Evolutionary conservation across 495 filamentous ascomycete genomes (phyloP), one percentile per base, ranked within the genome.

Genomic region (Barbatosphaeria neglecta): DNA sequence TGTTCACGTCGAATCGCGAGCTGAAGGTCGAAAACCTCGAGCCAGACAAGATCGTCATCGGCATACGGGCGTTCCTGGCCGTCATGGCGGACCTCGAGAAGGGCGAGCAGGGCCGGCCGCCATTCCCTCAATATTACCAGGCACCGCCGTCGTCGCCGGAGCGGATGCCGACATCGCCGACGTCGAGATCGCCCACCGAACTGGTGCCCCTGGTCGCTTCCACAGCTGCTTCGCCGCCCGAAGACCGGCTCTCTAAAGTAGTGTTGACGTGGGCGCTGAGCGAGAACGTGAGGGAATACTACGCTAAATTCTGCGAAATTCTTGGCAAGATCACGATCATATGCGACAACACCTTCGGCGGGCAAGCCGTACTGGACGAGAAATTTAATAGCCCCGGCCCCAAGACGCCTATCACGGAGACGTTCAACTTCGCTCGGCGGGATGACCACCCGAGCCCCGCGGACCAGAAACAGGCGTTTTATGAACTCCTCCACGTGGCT

Each of bases 1-100:
- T 86, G 24, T 89, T 98, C 57, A 77, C 77, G 2, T 74, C 78
- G 24, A 82, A 84, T 24, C 82, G 77, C 58, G 89, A 95, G 23
- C 67, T 92, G 47, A 87, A 80, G 57, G 84, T 94, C 41, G 90
- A 96, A 57, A 86, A 92, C 55, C 80, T 99, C 54, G 92, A 96
- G 43, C 92, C 92, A 0, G 92, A 99, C 58, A 84, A 84, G 57
- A 95, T 96, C 71, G 87, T 96, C 9, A 84, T 99, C 56, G 92
- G 90, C 10, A 99, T 99, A 47, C 77, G 86, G 43, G 82, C 92
- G 8, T 99, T 96, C 56, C 71, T 99, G 6, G 83, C 84, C 10
- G 85, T 96, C 37, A 89, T 97, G 82, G 73, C 84, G 1, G 92
- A 99, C 62, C 65, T 97, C n/a, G 92, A 97, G 64, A 90, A 82